Conservation (phyloP, 2,329 filamentous ascomycete species). For the Ilyonectria sp. region DNA sequence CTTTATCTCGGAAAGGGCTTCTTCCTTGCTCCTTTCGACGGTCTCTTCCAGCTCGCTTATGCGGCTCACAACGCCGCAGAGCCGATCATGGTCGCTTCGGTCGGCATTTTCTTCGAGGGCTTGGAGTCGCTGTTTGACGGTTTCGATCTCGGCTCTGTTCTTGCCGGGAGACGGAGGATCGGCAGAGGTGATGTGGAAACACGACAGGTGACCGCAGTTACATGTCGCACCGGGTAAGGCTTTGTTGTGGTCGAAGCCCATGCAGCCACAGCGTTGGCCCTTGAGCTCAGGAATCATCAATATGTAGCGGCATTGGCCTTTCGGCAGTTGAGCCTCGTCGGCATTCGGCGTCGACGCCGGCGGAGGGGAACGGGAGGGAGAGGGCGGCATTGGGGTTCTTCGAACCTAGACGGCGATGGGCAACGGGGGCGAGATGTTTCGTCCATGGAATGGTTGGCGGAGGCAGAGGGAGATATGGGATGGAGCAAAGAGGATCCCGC, state of each 20-base stretch:
- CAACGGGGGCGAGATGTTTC: conserved; percentile 40
- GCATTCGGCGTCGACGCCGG: conserved; percentile 43
- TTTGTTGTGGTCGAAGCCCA: conserved; percentile 69
- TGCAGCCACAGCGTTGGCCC: conserved; percentile 72
- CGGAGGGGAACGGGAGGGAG: conserved; percentile 43
- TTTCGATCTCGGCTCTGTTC: conserved; percentile 57
- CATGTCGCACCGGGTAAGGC: conserved; percentile 69
- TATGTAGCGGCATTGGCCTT: conserved; percentile 73
- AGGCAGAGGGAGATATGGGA: conserved; percentile 38
- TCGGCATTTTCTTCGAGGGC: conserved; percentile 53
- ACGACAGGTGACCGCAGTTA: conserved; percentile 73
- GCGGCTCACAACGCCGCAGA: conserved; percentile 59
- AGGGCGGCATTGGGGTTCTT: conserved; percentile 48
- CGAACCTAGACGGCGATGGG: conserved; percentile 42
- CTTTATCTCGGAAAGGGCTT: conserved; percentile 67
- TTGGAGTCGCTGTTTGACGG: conserved; percentile 47
- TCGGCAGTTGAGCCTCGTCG: conserved; percentile 66
- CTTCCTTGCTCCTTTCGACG: conserved; percentile 66
- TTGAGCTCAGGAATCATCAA: conserved; percentile 70
- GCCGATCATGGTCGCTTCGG: conserved; percentile 54
- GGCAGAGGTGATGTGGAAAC: conserved; percentile 68
- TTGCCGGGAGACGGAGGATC: conserved; percentile 65
- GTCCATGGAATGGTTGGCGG: conserved; percentile 48
- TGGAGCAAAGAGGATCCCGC: conserved; percentile 34
- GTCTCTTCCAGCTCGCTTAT: conserved; percentile 68